Percentiles rank a stretch among this genome's conserved stretches.
phyloP scores from a whole-genome alignment of 495 filamentous ascomycete species.

The Penicillium fimorum region DNA sequence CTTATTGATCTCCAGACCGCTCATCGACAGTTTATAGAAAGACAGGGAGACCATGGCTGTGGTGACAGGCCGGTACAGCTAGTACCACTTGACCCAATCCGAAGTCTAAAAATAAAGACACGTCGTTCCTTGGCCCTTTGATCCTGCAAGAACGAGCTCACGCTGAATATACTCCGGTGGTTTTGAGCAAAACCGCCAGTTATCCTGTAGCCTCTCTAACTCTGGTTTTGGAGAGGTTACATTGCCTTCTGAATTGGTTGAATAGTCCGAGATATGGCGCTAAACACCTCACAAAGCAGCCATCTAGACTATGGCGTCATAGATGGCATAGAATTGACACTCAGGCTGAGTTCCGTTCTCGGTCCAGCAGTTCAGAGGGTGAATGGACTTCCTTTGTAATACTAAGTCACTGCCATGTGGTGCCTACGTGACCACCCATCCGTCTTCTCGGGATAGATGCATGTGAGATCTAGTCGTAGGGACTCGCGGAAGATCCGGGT shows the following conservation, averaged over 20 bases:
- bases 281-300: neutral
- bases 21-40: neutral
- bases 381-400: neutral
- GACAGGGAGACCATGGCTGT: neutral
- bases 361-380: neutral
- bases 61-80: neutral
- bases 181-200: neutral
- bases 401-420: slow-evolving; percentile 6
- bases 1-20: neutral
- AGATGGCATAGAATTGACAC: neutral
- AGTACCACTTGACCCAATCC: neutral
- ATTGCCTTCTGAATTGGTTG: neutral
- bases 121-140: neutral
- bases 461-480: slow-evolving; percentile 12
- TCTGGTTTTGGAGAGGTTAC: slow-evolving; percentile 1
- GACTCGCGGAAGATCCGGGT: slow-evolving; percentile 9
- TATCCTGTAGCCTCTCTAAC: neutral
- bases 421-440: neutral
- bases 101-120: slow-evolving; percentile 13
- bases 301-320: neutral
- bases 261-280: neutral
- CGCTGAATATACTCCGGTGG: slow-evolving; percentile 9
- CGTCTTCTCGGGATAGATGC: slow-evolving; percentile 2
- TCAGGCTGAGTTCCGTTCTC: neutral
- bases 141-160: neutral